These are phyloP conservation scores for Leptographium wingfieldii DNA, from an alignment of 2,329 filamentous ascomycete genomes.

Conservation along the genomic window DNA sequence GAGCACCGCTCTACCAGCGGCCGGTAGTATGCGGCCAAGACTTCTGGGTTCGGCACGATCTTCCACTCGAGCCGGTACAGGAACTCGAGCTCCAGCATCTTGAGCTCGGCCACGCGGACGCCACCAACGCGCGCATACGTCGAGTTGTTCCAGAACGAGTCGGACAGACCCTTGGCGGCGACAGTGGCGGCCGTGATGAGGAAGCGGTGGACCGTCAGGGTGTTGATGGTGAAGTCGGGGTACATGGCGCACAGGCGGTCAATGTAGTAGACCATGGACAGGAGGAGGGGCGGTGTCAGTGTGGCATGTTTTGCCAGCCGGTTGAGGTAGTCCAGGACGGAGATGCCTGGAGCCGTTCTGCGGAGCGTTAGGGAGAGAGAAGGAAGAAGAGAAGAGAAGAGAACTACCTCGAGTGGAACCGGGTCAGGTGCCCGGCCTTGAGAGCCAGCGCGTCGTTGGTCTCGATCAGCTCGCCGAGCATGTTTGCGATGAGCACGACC, in stretches of 20 bases:
- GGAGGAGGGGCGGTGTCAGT: conserved; percentile 79
- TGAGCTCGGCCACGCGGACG: conserved; percentile 79
- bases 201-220: conserved; percentile 91
- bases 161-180: conserved; percentile 87
- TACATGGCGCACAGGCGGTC: conserved; percentile 88
- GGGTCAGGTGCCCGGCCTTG: conserved; percentile 72
- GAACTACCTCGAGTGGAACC: conserved; percentile 80
- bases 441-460: conserved; percentile 84
- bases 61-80: conserved; percentile 88
- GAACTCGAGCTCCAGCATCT: conserved; percentile 86
- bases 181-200: conserved; percentile 93
- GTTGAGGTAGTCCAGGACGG: conserved; percentile 85
- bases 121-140: conserved; percentile 92
- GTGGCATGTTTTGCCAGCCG: conserved; percentile 89
- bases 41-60: conserved; percentile 90
- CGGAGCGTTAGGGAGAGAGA: neutral
- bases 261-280: conserved; percentile 99
- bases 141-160: conserved; percentile 97
- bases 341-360: conserved; percentile 71
- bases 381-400: neutral
- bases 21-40: conserved; percentile 84
- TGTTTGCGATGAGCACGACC: conserved; percentile 81
- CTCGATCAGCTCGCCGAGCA: conserved; percentile 88
- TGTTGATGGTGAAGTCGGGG: conserved; percentile 90
- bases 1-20: conserved; percentile 62